Base-by-base conservation (phyloP, 768 basidiomycete species). In the Lyophyllum semitale region DNA sequence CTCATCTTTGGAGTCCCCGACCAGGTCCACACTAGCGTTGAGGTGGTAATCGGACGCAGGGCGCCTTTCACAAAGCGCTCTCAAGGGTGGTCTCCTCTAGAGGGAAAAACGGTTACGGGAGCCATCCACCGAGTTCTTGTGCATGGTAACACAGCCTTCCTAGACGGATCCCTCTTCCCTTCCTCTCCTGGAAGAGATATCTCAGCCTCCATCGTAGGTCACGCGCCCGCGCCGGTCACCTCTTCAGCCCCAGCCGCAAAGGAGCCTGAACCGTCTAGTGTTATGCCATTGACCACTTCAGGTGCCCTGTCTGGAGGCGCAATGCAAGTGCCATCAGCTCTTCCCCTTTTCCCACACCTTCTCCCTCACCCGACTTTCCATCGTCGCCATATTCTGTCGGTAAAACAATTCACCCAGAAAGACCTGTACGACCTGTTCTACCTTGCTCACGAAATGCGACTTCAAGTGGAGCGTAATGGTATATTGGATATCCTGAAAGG, bases 341-440 rank as follows among this genome's bases (percentile, higher is more conserved):
- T 76, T 1, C 75, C 73, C 49, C 59, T 78, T 18, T 76, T 83
- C 61, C 70, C 79, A 6, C 81, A 80, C 55, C 62, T 83, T 63
- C 65, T n/a, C n/a, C n/a, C 84, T 50, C 90, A 94, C 63, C 91
- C 93, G 0, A 84, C 93, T 3, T 98, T 96, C 87, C 86, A 95
- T 63, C 88, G 92, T 52, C 86, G 93, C 35, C 93, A 98, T 68
- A 93, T 98, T 56, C 84, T 98, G 17, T 87, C 93, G 0, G 94
- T 98, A 57, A 97, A 95, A 68, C 94, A 98, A 60, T 95, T 98
- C 73, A 85, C 78, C 33, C 85, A 90, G 51, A 85, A 88, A 40
- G 95, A 99, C 63, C 80, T 98, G 57, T 90, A 98, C 66, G 90
- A 92, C 58, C 84, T 99, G 37, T 99, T 98, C 78, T 87, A 91